Percentiles rank a stretch among this genome's conserved stretches.
phyloP scores from a whole-genome alignment of 1,139 yeast species.

The Taphrina deformans region DNA sequence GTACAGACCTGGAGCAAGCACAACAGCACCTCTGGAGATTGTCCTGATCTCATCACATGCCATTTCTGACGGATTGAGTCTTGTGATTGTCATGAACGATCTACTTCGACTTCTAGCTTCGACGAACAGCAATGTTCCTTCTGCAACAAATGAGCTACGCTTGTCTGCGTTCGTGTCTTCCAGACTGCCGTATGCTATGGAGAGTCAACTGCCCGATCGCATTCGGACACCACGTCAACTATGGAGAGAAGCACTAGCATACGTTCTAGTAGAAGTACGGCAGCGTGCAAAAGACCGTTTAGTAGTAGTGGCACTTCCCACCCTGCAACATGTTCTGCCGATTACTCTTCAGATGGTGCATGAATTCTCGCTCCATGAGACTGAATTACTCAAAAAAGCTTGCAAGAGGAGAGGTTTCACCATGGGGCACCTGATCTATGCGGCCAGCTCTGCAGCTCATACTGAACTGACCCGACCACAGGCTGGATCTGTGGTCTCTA shows the following conservation, averaged over 20 bases:
- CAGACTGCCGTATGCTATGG: constrained; percentile 23
- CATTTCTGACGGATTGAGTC: constrained; percentile 15
- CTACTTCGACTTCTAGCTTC: neutral
- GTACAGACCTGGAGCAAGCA: neutral
- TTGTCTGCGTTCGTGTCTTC: neutral
- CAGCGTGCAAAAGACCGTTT: neutral
- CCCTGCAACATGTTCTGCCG: neutral
- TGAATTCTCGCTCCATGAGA: neutral
- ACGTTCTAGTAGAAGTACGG: constrained; percentile 4
- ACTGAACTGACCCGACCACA: constrained; percentile 1
- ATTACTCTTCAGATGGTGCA: constrained; percentile 14
- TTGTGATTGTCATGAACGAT: constrained; percentile 11
- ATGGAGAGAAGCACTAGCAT: constrained; percentile 19
- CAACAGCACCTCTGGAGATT: neutral
- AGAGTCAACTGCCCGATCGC: constrained; percentile 15
- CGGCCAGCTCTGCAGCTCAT: constrained; percentile 16
- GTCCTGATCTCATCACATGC: constrained; percentile 15
- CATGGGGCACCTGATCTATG: constrained; percentile 27
- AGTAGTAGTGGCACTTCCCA: neutral
- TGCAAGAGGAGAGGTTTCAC: constrained; percentile 9
- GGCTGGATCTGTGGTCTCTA: neutral
- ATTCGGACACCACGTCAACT: neutral
- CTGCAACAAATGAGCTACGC: neutral
- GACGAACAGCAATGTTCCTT: neutral
- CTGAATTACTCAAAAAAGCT: neutral